Evolutionary conservation across 2,329 filamentous ascomycete species (phyloP), one percentile per base, ranked within the genome.

Genomic region (Fusarium aywerte): DNA sequence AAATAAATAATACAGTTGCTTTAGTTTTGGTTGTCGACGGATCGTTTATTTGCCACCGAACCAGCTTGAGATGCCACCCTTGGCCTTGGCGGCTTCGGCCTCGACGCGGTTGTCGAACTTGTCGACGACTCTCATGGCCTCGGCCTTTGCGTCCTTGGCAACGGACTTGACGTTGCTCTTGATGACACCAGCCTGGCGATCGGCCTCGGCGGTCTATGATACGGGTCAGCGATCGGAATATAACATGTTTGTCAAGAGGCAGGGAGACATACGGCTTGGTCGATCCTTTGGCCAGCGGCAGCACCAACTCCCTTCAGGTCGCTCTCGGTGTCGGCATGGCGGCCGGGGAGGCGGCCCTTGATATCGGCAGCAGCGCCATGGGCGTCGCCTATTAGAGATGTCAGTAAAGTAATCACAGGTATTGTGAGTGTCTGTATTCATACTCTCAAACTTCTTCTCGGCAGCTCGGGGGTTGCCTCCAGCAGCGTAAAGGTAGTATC

Each of bases 401-500:
- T 76, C 38, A 73, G 65, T 21, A 20, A 39, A 13, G n/a, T 6
- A 10, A 20, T 32, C n/a, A 31, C 29, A 36, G 18, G 10, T 5
- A 31, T 31, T 33, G n/a, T 4, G 15, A 31, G 20, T 39, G 43
- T 21, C 23, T 33, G 50, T 16, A 65, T n/a, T n/a, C 89, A 43
- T 82, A 97, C 95, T 87, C 83, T 97, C 92, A 71, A 92, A 86
- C 79, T 96, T 85, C 84, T 95, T 92, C 85, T 93, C 88, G n/a
- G 94, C 95, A 48, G 86, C 88, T 79, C 91, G 92, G 50, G 92
- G 85, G 78, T 89, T 87, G 58, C 95, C 94, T 64, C 95, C 95
- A 16, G 94, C 91, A 50, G 81, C 85, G 84, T 97, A 99, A 66
- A 98, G 86, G 83, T 98, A 98, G 85, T 97, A 98, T 40, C 91